Percentiles rank a stretch among this genome's conserved stretches.
phyloP scores from a whole-genome alignment of 2,329 filamentous ascomycete species.

The Sclerotinia trifoliorum region DNA sequence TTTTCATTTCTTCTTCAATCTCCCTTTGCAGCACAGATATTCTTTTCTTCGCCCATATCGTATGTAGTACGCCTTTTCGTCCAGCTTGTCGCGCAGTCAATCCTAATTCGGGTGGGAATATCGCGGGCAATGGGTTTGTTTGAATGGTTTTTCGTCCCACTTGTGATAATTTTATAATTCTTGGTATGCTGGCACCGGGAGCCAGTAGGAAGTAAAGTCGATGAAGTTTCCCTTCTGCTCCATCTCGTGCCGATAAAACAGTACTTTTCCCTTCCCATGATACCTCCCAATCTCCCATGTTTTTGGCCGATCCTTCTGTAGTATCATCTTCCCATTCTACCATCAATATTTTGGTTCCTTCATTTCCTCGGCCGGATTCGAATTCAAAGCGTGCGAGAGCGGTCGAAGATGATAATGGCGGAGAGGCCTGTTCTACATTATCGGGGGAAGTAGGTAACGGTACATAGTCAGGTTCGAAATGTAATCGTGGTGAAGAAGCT shows the following conservation, averaged over 20 bases:
- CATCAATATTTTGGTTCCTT: slow-evolving; percentile 90
- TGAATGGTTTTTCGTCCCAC: slow-evolving; percentile 48
- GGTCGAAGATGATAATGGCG: slow-evolving; percentile 50
- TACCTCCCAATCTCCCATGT: slow-evolving; percentile 63
- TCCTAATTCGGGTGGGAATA: slow-evolving; percentile 76
- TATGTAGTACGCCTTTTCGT: slow-evolving; percentile 76
- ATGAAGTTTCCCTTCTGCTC: slow-evolving; percentile 46
- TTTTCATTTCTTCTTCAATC: slow-evolving; percentile 69
- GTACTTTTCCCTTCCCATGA: slow-evolving; percentile 80
- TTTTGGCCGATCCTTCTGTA: slow-evolving; percentile 53
- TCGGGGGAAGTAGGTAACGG: slow-evolving; percentile 30
- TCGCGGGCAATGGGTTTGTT: slow-evolving; percentile 80
- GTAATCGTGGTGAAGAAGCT: slow-evolving; percentile 30
- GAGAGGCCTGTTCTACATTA: slow-evolving; percentile 39
- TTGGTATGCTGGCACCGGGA: slow-evolving; percentile 68
- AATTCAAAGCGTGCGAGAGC: slow-evolving; percentile 87
- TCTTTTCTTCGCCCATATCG: slow-evolving; percentile 84
- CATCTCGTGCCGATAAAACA: slow-evolving; percentile 54
- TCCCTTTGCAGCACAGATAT: slow-evolving; percentile 73
- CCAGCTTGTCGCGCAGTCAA: slow-evolving; percentile 64
- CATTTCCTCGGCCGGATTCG: slow-evolving; percentile 70
- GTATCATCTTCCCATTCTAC: slow-evolving; percentile 75
- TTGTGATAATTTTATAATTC: slow-evolving; percentile 64
- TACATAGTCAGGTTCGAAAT: slow-evolving; percentile 34
- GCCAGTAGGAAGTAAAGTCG: slow-evolving; percentile 79